phyloP scores from a whole-genome alignment of 768 basidiomycete genomes.

The Lactifluus volemus region DNA sequence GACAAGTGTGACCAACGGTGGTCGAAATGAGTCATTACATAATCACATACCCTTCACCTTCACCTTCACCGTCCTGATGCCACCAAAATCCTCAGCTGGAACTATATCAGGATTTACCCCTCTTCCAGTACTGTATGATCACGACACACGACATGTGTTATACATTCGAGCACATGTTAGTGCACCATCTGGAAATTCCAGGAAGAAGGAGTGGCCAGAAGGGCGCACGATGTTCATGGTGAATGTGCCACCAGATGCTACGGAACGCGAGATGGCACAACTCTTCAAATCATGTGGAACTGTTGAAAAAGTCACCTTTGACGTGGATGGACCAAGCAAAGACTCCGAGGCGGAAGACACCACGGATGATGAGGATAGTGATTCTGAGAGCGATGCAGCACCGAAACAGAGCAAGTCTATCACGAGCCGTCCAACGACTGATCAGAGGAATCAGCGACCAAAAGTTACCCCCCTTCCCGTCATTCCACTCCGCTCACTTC shows the following conservation, averaged over 20 bases:
- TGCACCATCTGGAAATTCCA: slow-evolving; percentile 29
- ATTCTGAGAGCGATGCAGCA: slow-evolving; percentile 25
- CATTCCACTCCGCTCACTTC: slow-evolving; percentile 43
- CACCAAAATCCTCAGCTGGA: background rate
- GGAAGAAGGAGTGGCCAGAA: slow-evolving; percentile 30
- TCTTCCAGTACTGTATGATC: slow-evolving; percentile 34
- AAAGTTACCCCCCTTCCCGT: slow-evolving; percentile 54
- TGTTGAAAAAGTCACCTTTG: slow-evolving; percentile 66
- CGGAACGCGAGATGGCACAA: slow-evolving; percentile 65
- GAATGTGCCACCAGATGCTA: slow-evolving; percentile 84
- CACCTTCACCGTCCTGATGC: background rate
- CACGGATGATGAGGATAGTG: slow-evolving; percentile 28
- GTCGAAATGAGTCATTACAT: background rate
- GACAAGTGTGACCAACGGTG: too few relatives aligned
- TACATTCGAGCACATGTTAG: slow-evolving; percentile 63
- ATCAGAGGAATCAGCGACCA: slow-evolving; percentile 29
- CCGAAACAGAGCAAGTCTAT: slow-evolving; percentile 28
- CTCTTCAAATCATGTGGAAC: slow-evolving; percentile 76
- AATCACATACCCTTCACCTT: background rate
- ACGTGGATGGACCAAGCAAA: slow-evolving; percentile 33
- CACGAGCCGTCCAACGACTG: background rate
- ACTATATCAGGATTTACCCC: slow-evolving; percentile 41
- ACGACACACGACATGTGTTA: slow-evolving; percentile 53
- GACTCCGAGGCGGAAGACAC: slow-evolving; percentile 31
- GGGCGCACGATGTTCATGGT: slow-evolving; percentile 80